phyloP scores from a whole-genome alignment of 495 filamentous ascomycete genomes.

The Chaetomidium leptoderma region DNA sequence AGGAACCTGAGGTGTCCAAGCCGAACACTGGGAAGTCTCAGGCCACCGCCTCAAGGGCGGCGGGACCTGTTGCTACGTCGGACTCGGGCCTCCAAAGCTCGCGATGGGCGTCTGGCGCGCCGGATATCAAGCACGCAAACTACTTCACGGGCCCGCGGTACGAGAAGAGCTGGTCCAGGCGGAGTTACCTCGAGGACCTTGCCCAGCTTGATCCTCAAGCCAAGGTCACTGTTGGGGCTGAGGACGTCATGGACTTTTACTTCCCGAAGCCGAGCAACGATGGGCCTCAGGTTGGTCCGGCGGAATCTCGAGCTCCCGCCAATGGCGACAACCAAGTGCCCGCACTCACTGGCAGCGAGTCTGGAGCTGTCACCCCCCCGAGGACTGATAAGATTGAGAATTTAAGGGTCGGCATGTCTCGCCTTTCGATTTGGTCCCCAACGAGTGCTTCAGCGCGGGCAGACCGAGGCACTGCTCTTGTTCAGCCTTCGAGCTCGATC shows the following conservation, averaged over 20 bases:
- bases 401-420: neutral
- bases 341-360: no score
- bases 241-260: constrained; percentile 10
- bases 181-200: constrained; percentile 12
- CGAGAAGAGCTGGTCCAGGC: constrained; percentile 15
- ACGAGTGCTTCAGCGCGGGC: neutral
- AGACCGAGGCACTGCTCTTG: neutral
- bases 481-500: neutral
- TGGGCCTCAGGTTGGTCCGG: neutral
- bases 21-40: neutral
- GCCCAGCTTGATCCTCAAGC: constrained; percentile 10
- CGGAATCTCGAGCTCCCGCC: neutral
- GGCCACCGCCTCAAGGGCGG: neutral
- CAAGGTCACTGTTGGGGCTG: neutral
- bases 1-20: neutral
- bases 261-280: neutral
- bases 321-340: neutral
- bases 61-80: neutral
- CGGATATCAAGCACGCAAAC: constrained; percentile 4
- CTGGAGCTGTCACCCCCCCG: neutral
- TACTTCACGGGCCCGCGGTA: constrained; percentile 15
- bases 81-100: constrained; percentile 9
- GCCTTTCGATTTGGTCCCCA: neutral
- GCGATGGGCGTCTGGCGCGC: constrained; percentile 10
- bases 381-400: constrained; percentile 7